A percentile compares a stretch with the other conserved stretches of the same genome.
Conservation (phyloP, 2,329 filamentous ascomycete genomes). For the Penicillium sp. region DNA sequence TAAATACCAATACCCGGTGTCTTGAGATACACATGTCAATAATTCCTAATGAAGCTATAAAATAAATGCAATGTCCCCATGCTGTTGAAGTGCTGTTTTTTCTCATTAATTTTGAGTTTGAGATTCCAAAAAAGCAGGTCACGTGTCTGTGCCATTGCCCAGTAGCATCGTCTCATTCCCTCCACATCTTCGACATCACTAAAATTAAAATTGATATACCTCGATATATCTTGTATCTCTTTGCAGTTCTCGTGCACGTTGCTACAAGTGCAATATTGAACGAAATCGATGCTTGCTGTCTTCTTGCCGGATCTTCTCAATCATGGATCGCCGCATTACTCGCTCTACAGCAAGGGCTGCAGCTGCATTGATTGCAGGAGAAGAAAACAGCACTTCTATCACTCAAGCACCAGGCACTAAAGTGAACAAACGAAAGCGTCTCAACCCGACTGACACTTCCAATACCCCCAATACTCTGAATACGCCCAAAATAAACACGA, state of each 20-base stretch:
- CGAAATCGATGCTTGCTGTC: neutral
- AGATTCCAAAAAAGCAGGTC: neutral
- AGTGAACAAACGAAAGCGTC: neutral
- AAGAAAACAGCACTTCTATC: conserved; percentile 3
- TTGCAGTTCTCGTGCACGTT: neutral
- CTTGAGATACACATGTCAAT: conserved; percentile 6
- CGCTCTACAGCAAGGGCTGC: conserved; percentile 28
- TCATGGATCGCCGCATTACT: conserved; percentile 27
- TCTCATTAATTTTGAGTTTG: neutral
- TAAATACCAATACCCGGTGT: conserved; percentile 7
- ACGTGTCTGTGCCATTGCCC: neutral
- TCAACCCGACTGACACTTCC: neutral
- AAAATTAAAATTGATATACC: neutral
- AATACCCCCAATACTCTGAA: neutral
- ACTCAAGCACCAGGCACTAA: neutral
- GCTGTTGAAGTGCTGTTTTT: neutral
- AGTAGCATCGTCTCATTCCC: neutral
- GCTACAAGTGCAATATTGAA: neutral
- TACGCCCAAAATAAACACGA: neutral
- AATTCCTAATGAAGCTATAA: conserved; percentile 4
- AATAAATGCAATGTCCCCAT: neutral
- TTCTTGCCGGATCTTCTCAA: neutral
- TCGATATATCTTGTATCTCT: neutral
- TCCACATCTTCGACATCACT: neutral
- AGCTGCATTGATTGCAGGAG: conserved; percentile 15